Evolutionary conservation across 768 basidiomycete genomes (phyloP), one percentile per base, ranked within the genome.

Genomic region (Pleurotus sapidus): DNA sequence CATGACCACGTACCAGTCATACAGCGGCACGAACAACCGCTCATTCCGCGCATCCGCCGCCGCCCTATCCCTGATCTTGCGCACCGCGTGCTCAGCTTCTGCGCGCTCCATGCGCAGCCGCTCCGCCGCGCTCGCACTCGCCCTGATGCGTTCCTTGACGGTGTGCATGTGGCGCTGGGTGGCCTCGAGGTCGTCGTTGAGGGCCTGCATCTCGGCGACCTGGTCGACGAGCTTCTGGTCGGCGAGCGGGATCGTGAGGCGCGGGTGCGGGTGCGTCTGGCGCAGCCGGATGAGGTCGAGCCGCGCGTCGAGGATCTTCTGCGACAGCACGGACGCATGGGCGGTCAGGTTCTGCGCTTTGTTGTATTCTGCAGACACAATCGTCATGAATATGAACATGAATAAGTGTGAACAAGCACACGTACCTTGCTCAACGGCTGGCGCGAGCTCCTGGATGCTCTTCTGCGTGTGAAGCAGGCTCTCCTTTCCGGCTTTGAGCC

Each of bases 251-350:
- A 92, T 81, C 0, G 94, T 96, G 34, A 95, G 72, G 8, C 93
- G 83, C 46, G 93, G 88, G 17, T 86, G 82, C 0, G 91, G 89
- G 63, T 95, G 85, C 2, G 87, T 82, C 61, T 93, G 88, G 17
- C 91, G 84, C 15, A 95, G 83, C 1, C 93, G 84, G 5, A 88
- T 87, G 38, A 95, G 77, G 1, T 88, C 82, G 3, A 94, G 81
- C 37, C 90, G 87, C 37, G 92, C 84, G 65, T 95, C 92, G 58
- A 92, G 81, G 63, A 95, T 93, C 67, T 90, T 81, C 57, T 89
- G 83, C 1, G 88, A 82, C 1, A 93, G 80, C 2, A 76, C 60
- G 18, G 84, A 73, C 1, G 87, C 86, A 59, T 83, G 80, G 20
- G 74, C 71, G 0, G 84, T 79, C 6, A 81, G 69, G 1, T 74